A percentile compares a stretch with the other conserved stretches of the same genome.
Evolutionary conservation across 768 basidiomycete species (phyloP).

Genomic region (Chalciporus piperatus): DNA sequence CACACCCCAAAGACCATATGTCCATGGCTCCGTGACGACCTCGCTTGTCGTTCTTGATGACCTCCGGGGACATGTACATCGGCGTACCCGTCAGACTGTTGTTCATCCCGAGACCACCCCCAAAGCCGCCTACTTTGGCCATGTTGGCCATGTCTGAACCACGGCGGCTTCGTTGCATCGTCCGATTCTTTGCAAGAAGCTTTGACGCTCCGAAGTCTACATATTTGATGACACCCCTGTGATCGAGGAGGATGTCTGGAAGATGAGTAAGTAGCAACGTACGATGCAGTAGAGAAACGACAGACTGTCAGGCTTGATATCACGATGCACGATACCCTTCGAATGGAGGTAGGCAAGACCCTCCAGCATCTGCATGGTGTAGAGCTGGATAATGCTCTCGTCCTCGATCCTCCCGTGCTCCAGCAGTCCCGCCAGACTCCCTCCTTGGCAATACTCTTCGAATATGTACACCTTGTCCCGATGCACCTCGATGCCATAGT

Average conservation of each 20-base stretch:
- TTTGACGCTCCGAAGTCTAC: conserved; percentile 99
- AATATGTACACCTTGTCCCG: conserved; percentile 99
- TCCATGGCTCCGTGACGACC: conserved; percentile 96
- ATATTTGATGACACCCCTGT: conserved; percentile 89
- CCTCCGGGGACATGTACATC: conserved; percentile 99
- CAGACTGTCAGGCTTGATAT: conserved; percentile 98
- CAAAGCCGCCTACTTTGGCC: conserved; percentile 33
- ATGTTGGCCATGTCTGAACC: conserved; percentile 40
- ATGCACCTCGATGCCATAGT: conserved; percentile 98
- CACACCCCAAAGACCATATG: conserved; percentile 96
- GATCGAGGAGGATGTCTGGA: conserved; percentile 90
- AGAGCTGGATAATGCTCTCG: conserved; percentile 91
- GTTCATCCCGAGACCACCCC: conserved; percentile 51
- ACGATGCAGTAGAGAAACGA: conserved; percentile 14
- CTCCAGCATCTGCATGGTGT: conserved; percentile 96
- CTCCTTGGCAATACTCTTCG: conserved; percentile 97
- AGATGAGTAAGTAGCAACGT: conserved; percentile 10
- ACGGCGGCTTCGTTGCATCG: conserved; percentile 70
- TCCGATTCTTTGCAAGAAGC: conserved; percentile 86
- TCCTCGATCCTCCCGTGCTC: conserved; percentile 96
- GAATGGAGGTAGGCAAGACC: conserved; percentile 93
- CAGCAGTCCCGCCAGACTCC: conserved; percentile 82
- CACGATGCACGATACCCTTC: conserved; percentile 89
- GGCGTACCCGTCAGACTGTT: conserved; percentile 96
- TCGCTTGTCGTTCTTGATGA: conserved; percentile 90